Evolutionary conservation across 2,329 filamentous ascomycete genomes (phyloP).

Genomic region (Ascochyta lentis): DNA sequence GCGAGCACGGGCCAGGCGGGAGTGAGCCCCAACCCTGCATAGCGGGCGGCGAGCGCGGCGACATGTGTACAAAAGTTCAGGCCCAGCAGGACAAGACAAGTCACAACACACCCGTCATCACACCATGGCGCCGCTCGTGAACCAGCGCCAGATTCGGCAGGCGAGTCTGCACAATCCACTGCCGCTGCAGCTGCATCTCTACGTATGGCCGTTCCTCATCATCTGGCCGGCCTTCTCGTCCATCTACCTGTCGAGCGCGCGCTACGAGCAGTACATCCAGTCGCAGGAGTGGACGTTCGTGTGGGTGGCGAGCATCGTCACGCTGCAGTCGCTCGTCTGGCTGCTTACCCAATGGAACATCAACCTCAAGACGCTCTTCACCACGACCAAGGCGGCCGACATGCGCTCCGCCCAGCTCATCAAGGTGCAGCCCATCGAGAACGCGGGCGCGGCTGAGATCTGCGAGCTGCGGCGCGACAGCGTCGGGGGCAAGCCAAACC

Average conservation of each 20-base stretch:
- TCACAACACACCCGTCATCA: conserved; percentile 19
- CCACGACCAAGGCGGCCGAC: conserved; percentile 71
- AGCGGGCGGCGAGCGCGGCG: conserved; percentile 18
- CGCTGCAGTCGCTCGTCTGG: conserved; percentile 87
- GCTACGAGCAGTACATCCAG: conserved; percentile 89
- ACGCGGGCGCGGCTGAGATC: conserved; percentile 89
- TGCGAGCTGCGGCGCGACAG: conserved; percentile 80
- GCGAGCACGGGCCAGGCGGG: background rate
- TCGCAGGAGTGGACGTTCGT: conserved; percentile 99
- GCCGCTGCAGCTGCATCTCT: conserved; percentile 79
- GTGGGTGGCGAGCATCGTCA: conserved; percentile 87
- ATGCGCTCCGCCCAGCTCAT: conserved; percentile 82
- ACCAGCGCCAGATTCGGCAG: conserved; percentile 79
- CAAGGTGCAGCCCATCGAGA: conserved; percentile 88
- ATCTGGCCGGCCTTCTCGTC: conserved; percentile 92
- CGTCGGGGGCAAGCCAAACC: conserved; percentile 74
- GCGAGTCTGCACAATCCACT: conserved; percentile 89
- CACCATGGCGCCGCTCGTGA: conserved; percentile 72
- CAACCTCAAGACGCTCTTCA: conserved; percentile 82
- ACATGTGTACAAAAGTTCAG: conserved; percentile 23
- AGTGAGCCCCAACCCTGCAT: conserved; percentile 13
- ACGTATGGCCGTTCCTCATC: conserved; percentile 91
- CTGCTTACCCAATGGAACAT: conserved; percentile 98
- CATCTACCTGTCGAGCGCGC: conserved; percentile 80
- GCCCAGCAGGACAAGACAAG: conserved; percentile 14